Evolutionary conservation across 2,329 filamentous ascomycete genomes (phyloP), one percentile per base, ranked within the genome.

Genomic region (Fusarium musae): DNA sequence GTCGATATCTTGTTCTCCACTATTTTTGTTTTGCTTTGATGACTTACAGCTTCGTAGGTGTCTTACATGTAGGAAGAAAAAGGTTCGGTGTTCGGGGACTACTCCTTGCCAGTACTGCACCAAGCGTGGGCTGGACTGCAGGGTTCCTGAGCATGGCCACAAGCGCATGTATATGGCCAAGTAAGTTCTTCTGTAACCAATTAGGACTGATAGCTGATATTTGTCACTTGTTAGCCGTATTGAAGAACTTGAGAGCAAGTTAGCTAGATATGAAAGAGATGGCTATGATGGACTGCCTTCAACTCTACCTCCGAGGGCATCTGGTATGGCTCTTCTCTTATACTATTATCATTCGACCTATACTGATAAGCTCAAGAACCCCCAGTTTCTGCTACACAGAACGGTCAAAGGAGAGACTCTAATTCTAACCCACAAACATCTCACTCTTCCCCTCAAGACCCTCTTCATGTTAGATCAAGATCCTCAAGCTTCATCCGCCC

Each of bases 1-100:
- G 75, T 60, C n/a, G 37, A 69, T 19, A 28, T 30, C 36, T 13
- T 23, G n/a, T 46, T 56, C 72, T 59, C 63, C 74, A 73, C 72
- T 63, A 58, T 66, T 64, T 64, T 12, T 49, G 30, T 21, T 58
- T 54, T 30, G 30, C 9, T n/a, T 13, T 26, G 30, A 40, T 30
- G 36, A 52, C 59, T 52, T 43, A 64, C 62, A 49, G 47, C 30
- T 10, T 50, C 40, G 6, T 49, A 77, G 76, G 21, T 77, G 76
- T 52, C 74, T 78, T 44, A 77, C 76, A 28, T 77, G 76, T 53
- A 75, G 76, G 40, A 78, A 78, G 74, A 77, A 77, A 53, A 77
- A 77, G 44, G 76, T 77, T 49, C 62, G 76, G 49, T 77, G 76
- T 28, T 77, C 76, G 17, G 76, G 76, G 28, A 78, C 75, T 34